Conservation (phyloP, 495 filamentous ascomycete species). For the Aspergillus asperescens region DNA sequence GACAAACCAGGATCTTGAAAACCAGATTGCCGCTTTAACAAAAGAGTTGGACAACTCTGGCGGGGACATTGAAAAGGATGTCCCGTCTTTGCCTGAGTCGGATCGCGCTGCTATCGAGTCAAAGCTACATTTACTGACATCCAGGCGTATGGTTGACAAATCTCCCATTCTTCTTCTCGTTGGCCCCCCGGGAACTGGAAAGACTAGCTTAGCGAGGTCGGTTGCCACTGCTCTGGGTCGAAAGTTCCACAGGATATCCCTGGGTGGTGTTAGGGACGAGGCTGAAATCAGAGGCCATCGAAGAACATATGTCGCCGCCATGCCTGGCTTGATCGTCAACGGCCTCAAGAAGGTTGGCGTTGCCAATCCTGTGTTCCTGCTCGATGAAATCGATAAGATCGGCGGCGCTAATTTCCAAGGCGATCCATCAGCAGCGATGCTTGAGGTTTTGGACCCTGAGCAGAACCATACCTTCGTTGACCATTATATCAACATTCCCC, state of each 20-base stretch:
- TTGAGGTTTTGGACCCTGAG: slow-evolving; percentile 96
- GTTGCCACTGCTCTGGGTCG: slow-evolving; percentile 86
- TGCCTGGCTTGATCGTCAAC: slow-evolving; percentile 93
- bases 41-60: slow-evolving; percentile 49
- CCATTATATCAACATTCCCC: slow-evolving; percentile 94
- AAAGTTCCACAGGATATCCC: slow-evolving; percentile 95
- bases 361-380: slow-evolving; percentile 89
- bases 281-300: slow-evolving; percentile 96
- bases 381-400: slow-evolving; percentile 99
- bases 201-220: slow-evolving; percentile 92
- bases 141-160: slow-evolving; percentile 80
- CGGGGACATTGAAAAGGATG: slow-evolving; percentile 38
- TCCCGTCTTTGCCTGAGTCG: slow-evolving; percentile 33
- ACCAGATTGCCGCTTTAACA: slow-evolving; percentile 62
- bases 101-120: slow-evolving; percentile 45
- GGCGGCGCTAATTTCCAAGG: slow-evolving; percentile 90
- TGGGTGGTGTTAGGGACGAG: slow-evolving; percentile 93
- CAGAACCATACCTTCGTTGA: slow-evolving; percentile 94
- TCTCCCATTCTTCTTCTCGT: slow-evolving; percentile 93
- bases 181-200: slow-evolving; percentile 92
- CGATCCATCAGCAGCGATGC: slow-evolving; percentile 96
- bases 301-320: slow-evolving; percentile 95
- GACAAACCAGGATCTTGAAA: slow-evolving; percentile 73
- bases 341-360: slow-evolving; percentile 96
- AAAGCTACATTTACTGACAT: slow-evolving; percentile 63